Evolutionary conservation across 139 green algal genomes (phyloP), one percentile per base, ranked within the genome.

Genomic region (Picochlorum costavermella): DNA sequence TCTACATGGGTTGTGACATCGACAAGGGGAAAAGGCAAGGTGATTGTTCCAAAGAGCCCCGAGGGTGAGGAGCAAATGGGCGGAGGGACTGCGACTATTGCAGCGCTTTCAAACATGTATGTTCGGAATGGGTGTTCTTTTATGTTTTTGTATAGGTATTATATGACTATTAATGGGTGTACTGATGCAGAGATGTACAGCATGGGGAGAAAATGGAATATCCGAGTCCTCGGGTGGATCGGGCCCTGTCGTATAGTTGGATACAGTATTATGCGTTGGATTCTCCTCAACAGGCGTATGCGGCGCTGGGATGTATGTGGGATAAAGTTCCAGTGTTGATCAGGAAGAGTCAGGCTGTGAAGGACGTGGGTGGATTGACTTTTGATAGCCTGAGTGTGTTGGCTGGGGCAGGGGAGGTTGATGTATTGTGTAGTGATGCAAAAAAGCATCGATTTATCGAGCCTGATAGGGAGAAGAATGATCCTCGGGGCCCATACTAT

Each of bases 401-500:
- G 26, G 30, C 43, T n/a, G 51, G 68, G 46, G 61, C 29, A 58
- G 30, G 10, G 26, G 36, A 66, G 3, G 45, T 77, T 16, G 12
- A 36, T 13, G 62, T 87, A 12, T 43, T 87, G 49, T 83, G 74
- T 65, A 78, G 60, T n/a, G 56, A 69, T 9, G 33, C 56, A 2
- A 56, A 63, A 25, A 50, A 43, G 40, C 69, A 85, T 61, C 61
- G 71, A 5, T 89, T 89, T 71, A 63, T 85, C 3, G 43, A 73
- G 13, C 65, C 20, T 25, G 78, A 85, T 20, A 13, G 16, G 1
- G 20, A 13, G 11, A 88, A 88, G 43, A 90, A 90, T 59, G 43
- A 71, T 1, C 4, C 26, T 23, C 33, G 23, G 29, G 73, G 65
- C 17, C 66, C 70, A 36, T 90, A 89, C 67, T 75, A 88, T 50